phyloP scores from a whole-genome alignment of 805 yeast genomes.

The Lachancea thermotolerans region DNA sequence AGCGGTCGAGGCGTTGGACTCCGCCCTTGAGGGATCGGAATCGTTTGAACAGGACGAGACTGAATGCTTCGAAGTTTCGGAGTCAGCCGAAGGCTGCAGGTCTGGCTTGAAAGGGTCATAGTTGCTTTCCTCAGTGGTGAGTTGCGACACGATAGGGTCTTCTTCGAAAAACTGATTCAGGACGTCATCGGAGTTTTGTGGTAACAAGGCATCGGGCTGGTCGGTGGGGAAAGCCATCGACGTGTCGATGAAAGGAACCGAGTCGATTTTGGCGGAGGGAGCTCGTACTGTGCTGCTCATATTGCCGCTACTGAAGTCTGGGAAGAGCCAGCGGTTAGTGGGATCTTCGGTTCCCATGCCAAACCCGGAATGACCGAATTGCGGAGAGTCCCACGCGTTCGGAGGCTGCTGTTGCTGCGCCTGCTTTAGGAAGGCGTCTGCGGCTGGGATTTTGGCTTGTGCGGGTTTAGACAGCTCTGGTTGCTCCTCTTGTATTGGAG shows the following conservation, averaged over 20 bases:
- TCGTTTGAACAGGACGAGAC: slow-evolving; percentile 1
- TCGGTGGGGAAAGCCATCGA: slow-evolving; percentile 27
- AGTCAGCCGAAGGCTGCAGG: not conserved
- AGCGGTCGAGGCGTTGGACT: slow-evolving; percentile 3
- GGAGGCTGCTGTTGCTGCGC: slow-evolving; percentile 7
- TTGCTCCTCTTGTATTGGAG: too few species aligned
- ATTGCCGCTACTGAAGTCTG: not conserved
- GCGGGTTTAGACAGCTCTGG: not conserved
- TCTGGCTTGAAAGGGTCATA: slow-evolving; percentile 7
- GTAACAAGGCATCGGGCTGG: slow-evolving; percentile 10
- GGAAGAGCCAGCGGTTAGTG: slow-evolving; percentile 8
- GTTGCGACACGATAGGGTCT: slow-evolving; percentile 9
- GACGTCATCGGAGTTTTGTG: slow-evolving; percentile 10
- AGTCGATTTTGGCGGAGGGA: slow-evolving; percentile 2
- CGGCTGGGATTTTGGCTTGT: slow-evolving; percentile 6
- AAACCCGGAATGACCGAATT: slow-evolving; percentile 18
- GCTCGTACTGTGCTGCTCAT: not conserved
- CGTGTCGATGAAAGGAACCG: slow-evolving; percentile 20
- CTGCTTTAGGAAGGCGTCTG: not conserved
- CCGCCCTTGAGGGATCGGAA: slow-evolving; percentile 1
- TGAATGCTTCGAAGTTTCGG: not conserved
- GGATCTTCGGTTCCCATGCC: slow-evolving; percentile 6
- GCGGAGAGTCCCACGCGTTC: slow-evolving; percentile 11
- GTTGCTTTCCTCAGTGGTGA: slow-evolving; percentile 7
- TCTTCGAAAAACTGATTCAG: slow-evolving; percentile 17